A percentile compares a stretch with the other conserved stretches of the same genome.
Conservation (phyloP, 495 filamentous ascomycete genomes). For the Podospora anserina region DNA sequence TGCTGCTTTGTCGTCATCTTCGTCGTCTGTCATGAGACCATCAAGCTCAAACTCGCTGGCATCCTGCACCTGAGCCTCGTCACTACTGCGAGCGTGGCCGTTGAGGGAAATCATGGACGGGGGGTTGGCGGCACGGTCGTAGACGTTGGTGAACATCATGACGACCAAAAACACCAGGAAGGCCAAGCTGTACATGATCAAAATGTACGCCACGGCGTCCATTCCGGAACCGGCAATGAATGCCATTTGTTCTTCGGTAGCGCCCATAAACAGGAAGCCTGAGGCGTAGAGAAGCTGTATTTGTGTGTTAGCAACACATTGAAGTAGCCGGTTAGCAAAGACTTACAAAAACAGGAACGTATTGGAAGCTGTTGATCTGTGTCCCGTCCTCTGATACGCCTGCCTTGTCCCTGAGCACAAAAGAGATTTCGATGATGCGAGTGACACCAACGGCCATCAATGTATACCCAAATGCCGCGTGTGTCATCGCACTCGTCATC, state of each 20-base stretch:
- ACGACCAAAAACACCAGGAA: slow-evolving; percentile 89
- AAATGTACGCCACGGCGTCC: slow-evolving; percentile 84
- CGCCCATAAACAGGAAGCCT: slow-evolving; percentile 95
- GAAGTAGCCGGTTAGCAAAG: not conserved
- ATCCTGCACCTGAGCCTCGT: slow-evolving; percentile 57
- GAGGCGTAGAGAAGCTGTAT: slow-evolving; percentile 84
- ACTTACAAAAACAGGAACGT: slow-evolving; percentile 85
- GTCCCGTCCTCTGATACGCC: slow-evolving; percentile 52
- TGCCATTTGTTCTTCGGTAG: slow-evolving; percentile 92
- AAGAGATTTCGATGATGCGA: slow-evolving; percentile 86
- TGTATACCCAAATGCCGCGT: slow-evolving; percentile 90
- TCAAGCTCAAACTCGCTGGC: slow-evolving; percentile 90
- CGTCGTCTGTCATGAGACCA: slow-evolving; percentile 82
- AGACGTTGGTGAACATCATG: slow-evolving; percentile 78
- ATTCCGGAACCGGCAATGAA: slow-evolving; percentile 68
- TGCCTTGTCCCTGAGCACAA: slow-evolving; percentile 71
- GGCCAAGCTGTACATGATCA: slow-evolving; percentile 85
- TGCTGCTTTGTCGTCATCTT: slow-evolving; percentile 53
- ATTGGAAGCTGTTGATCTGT: slow-evolving; percentile 85
- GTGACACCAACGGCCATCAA: slow-evolving; percentile 85
- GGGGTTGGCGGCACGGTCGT: slow-evolving; percentile 55
- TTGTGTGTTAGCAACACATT: slow-evolving; percentile 1
- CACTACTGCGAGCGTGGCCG: slow-evolving; percentile 40
- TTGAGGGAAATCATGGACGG: slow-evolving; percentile 24
- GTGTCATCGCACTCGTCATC: slow-evolving; percentile 81